A percentile compares a stretch with the other conserved stretches of the same genome.
Conservation (phyloP, 208 protist genomes). For the Crithidia brevicula region DNA sequence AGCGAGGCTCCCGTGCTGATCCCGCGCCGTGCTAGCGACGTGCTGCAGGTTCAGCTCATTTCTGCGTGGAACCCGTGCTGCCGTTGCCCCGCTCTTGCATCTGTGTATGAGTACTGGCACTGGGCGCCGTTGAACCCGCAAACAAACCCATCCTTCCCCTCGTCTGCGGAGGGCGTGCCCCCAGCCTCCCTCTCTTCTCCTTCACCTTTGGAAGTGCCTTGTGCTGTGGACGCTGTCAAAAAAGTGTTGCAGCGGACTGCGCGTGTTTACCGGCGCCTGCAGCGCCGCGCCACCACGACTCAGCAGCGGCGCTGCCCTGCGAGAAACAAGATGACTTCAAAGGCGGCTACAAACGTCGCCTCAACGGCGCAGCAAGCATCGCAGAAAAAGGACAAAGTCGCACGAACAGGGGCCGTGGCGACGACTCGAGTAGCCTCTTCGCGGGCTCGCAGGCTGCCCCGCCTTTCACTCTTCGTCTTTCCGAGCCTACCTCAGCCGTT, state of each 20-base stretch:
- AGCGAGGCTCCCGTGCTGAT: constrained; percentile 39
- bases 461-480: constrained; percentile 10
- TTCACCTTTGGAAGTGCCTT: background rate
- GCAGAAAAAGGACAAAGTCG: no score
- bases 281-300: background rate
- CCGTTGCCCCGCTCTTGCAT: constrained; percentile 9
- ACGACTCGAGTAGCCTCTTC: no score
- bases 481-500: constrained; percentile 27
- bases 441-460: no score
- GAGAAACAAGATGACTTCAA: background rate
- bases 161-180: no score
- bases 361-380: no score
- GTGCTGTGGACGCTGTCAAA: background rate
- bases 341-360: background rate
- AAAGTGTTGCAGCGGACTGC: constrained; percentile 9
- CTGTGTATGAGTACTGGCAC: constrained; percentile 68
- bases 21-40: constrained; percentile 6
- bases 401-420: no score
- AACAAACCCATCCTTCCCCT: no score
- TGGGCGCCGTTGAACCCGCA: background rate
- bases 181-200: background rate
- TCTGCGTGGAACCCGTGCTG: constrained; percentile 68
- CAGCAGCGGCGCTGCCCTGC: background rate
- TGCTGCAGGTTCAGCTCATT: constrained; percentile 40
- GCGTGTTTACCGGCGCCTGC: constrained; percentile 8